Evolutionary conservation across 2,329 filamentous ascomycete genomes (phyloP).

Genomic region (Cladosporium oxysporum): DNA sequence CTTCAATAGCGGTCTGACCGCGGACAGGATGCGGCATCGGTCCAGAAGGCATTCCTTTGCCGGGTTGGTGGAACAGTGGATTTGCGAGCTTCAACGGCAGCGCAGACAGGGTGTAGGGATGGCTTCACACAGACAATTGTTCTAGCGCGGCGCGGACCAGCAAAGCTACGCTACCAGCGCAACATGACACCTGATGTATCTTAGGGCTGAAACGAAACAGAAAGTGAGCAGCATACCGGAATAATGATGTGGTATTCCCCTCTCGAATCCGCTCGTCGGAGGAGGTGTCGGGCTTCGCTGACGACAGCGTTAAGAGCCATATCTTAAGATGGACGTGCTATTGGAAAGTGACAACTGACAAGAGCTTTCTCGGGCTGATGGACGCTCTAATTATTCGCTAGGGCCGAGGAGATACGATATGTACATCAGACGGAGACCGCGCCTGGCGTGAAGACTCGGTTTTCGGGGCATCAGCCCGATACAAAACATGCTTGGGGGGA

Average conservation of each 20-base stretch:
- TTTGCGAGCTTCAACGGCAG: neutral
- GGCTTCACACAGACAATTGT: conserved; percentile 11
- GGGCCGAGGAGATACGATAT: neutral
- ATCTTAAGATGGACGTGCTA: conserved; percentile 4
- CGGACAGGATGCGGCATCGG: conserved; percentile 12
- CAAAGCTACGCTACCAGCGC: conserved; percentile 5
- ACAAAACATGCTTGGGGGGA: conserved; percentile 8
- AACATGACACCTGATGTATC: conserved; percentile 3
- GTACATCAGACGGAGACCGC: neutral
- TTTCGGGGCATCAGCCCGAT: conserved; percentile 2
- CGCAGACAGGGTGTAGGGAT: conserved; percentile 17
- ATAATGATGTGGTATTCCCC: conserved; percentile 1
- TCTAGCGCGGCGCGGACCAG: conserved; percentile 17
- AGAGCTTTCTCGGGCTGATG: neutral
- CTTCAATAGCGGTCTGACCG: conserved; percentile 19
- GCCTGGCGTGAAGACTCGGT: neutral
- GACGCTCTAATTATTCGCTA: neutral
- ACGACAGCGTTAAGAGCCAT: conserved; percentile 1
- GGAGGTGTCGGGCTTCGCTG: conserved; percentile 1
- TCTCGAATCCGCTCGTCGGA: neutral
- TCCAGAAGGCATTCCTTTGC: conserved; percentile 11
- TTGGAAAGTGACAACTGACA: neutral
- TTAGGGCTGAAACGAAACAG: conserved; percentile 14
- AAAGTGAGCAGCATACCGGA: conserved; percentile 11
- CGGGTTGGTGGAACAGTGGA: conserved; percentile 19